Evolutionary conservation across 164 flowering plant species (phyloP), one percentile per base, ranked within the genome.

Genomic region (Stephania cephalantha): DNA sequence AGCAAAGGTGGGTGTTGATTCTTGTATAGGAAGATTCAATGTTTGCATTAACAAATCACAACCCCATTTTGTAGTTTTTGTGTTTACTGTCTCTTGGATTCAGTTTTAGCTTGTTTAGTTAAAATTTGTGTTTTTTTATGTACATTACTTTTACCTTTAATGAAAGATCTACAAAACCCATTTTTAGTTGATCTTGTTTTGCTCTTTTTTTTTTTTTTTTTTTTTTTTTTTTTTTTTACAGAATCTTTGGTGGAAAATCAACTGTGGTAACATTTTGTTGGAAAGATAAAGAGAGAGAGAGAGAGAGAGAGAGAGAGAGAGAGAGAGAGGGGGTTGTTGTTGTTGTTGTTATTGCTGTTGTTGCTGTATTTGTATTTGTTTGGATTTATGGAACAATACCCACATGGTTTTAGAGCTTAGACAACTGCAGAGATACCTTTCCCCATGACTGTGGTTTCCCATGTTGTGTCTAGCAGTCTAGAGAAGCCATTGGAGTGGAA

Each of bases 351-450:
- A 4, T 35, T 2, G 2, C 4, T 35, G 42, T 35, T 35, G 42
- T 35, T 2, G 2, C 4, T 35, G 42, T 35, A 79, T 50, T 53
- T 75, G 66, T 69, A 78, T 66, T 83, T 81, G 75, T 73, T 78
- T 82, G 75, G 81, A 76, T 74, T 73, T 72, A 80, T 81, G 73
- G 77, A 82, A 79, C 55, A 75, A 68, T 75, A 79, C 79, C 75
- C 81, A 83, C 79, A 80, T 81, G 84, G 82, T 76, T 58, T 50
- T 77, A 30, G 68, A 81, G 86, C 78, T 83, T 83, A 35, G 83
- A 81, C 87, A 85, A 85, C 82, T 82, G 79, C 84, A 79, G 85
- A 79, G 85, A 88, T 86, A 81, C 91, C 83, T 85, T 87, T 77
- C 86, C 78, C 83, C 84, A 79, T 79, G 70, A 83, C 82, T 85